phyloP scores from a whole-genome alignment of 148 eudicot species.

The Pouteria glomerata region DNA sequence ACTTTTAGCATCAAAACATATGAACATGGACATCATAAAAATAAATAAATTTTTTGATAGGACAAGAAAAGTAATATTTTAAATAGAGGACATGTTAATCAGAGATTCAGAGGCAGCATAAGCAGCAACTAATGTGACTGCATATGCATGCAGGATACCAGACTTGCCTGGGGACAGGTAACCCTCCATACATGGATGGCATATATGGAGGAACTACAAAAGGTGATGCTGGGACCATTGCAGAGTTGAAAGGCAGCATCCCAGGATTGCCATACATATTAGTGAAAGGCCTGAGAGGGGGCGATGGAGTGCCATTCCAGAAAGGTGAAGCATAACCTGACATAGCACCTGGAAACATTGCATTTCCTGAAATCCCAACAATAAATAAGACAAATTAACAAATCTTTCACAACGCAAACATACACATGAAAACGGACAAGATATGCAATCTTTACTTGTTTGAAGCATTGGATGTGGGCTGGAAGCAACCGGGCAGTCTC shows the following conservation, averaged over 20 bases:
- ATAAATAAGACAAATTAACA: not conserved
- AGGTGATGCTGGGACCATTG: constrained; percentile 39
- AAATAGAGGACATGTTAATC: not conserved
- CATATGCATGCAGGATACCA: not conserved
- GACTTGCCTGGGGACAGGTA: constrained; percentile 45
- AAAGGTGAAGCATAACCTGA: constrained; percentile 44
- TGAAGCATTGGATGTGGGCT: constrained; percentile 27
- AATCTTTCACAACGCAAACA: not conserved
- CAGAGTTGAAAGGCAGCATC: constrained; percentile 49
- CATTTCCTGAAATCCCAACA: constrained; percentile 29
- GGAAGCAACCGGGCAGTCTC: constrained; percentile 57
- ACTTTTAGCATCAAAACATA: not conserved
- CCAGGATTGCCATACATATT: constrained; percentile 48
- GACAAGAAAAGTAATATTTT: not conserved
- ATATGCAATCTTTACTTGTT: constrained; percentile 19
- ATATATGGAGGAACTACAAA: constrained; percentile 39
- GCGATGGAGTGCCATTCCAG: constrained; percentile 41
- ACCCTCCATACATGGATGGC: constrained; percentile 35
- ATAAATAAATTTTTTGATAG: not conserved
- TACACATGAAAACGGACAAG: not conserved
- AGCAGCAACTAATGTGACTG: not conserved
- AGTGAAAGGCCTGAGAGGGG: constrained; percentile 37
- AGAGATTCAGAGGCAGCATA: not conserved
- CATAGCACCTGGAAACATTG: constrained; percentile 35
- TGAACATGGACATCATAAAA: not conserved